Base-by-base conservation (phyloP, 2,329 filamentous ascomycete genomes). In the Colletotrichum sp. region DNA sequence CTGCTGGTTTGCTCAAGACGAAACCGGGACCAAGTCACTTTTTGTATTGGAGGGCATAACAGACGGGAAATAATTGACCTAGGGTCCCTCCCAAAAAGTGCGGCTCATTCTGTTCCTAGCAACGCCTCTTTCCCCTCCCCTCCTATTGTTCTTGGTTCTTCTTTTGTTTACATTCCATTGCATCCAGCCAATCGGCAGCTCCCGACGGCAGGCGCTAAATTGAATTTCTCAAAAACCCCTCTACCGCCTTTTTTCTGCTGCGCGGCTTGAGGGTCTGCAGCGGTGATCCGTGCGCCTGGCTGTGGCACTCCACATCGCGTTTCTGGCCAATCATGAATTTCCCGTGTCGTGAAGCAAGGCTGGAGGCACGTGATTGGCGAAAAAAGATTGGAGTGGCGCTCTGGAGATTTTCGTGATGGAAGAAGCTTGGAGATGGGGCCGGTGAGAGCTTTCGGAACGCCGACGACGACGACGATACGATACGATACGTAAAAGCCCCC, bases 111-210 rank as follows among this genome's bases (percentile, higher is more conserved):
- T 49, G 39, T 49, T 49, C 18, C 39, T 49, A 49, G 39, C 39
- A 49, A 49, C 39, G 18, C 39, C 39, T 49, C 18, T 49, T 49
- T 49, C 9, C 39, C 55, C n/a, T 62, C 30, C 16, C 63, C 36
- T 18, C 63, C 34, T 18, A 26, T 24, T 24, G 24, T 24, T 57
- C 52, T 24, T 26, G 9, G 30, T 60, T 71, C 36, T 67, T 34
- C 63, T 39, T 76, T 76, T 76, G 70, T 76, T 76, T 76, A 76
- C 73, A 73, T 73, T 65, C 64, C 3, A 65, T 3, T 18, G 3
- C 2, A 5, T 26, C 21, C 18, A 52, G 39, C 73, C 73, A 76
- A 76, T 76, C 73, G 73, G 73, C 64, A 59, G 73, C 73, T 69
- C 64, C 73, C 73, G 70, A 65, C 57, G 30, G 26, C 8, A 28